Percentiles rank a stretch among this genome's conserved stretches.
Evolutionary conservation across 306 rosid genomes (phyloP).

Genomic region (Rubus idaeus): DNA sequence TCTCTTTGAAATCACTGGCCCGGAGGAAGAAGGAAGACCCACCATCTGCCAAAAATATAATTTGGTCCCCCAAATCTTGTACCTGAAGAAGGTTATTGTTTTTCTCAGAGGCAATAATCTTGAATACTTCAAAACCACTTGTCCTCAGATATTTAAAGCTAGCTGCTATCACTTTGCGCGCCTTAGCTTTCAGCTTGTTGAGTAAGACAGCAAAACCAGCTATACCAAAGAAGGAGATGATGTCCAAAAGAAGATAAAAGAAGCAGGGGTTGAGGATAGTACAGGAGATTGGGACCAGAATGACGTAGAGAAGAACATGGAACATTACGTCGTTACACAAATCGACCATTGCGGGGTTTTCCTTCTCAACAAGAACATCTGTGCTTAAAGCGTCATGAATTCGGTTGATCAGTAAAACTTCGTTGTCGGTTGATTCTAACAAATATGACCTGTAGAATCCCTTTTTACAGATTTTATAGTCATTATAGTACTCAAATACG

Average conservation of each 20-base stretch:
- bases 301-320: no score
- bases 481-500: background rate
- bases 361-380: no score
- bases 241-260: no score
- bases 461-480: background rate
- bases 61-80: background rate
- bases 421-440: background rate
- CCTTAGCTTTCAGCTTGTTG: no score
- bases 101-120: background rate
- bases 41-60: background rate
- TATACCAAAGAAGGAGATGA: no score
- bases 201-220: no score
- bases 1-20: background rate
- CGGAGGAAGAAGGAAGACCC: background rate
- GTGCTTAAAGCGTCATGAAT: no score
- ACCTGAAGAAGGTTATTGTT: background rate
- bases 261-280: no score
- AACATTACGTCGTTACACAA: no score
- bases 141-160: background rate
- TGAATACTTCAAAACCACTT: background rate
- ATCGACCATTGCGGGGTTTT: no score
- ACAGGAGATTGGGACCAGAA: no score
- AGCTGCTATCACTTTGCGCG: no score
- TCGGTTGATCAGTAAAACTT: background rate
- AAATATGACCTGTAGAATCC: background rate